These are phyloP conservation scores for Karstenula rhodostoma DNA, from an alignment of 2,329 filamentous ascomycete species.

Conservation along the genomic window DNA sequence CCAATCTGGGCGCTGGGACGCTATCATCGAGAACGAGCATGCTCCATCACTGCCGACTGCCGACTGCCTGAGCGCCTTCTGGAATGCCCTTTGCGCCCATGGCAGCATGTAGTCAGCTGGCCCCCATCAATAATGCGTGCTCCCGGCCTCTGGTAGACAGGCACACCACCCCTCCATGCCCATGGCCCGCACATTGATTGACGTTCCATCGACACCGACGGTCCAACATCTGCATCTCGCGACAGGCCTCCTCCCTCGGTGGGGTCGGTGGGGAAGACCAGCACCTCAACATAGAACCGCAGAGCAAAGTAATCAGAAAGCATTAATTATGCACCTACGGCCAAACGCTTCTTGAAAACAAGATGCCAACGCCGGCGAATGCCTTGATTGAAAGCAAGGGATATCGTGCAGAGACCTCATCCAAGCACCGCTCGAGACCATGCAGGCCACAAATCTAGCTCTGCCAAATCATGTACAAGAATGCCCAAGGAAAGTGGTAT, in stretches of 20 bases:
- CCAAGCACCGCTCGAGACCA: conserved; percentile 21
- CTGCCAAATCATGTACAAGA: conserved; percentile 34
- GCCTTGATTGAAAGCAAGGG: conserved; percentile 19
- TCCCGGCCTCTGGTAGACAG: background rate
- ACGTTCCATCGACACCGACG: too few species aligned
- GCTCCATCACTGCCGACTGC: background rate
- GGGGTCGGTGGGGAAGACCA: background rate
- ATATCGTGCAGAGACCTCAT: conserved; percentile 25
- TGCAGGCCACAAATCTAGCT: conserved; percentile 22
- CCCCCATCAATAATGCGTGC: background rate
- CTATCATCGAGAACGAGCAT: conserved; percentile 22
- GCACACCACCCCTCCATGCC: too few species aligned
- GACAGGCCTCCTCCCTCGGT: too few species aligned
- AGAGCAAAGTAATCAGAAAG: background rate
- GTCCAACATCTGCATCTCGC: background rate
- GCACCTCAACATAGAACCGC: background rate
- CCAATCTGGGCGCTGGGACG: background rate
- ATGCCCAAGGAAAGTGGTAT: conserved; percentile 15
- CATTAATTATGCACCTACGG: background rate
- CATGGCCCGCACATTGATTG: too few species aligned
- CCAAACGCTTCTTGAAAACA: background rate
- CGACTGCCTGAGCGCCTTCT: background rate
- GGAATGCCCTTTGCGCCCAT: background rate
- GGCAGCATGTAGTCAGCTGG: background rate
- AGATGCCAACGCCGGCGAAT: background rate